Conservation (phyloP, 805 yeast genomes). For the Yarrowia sp. region DNA sequence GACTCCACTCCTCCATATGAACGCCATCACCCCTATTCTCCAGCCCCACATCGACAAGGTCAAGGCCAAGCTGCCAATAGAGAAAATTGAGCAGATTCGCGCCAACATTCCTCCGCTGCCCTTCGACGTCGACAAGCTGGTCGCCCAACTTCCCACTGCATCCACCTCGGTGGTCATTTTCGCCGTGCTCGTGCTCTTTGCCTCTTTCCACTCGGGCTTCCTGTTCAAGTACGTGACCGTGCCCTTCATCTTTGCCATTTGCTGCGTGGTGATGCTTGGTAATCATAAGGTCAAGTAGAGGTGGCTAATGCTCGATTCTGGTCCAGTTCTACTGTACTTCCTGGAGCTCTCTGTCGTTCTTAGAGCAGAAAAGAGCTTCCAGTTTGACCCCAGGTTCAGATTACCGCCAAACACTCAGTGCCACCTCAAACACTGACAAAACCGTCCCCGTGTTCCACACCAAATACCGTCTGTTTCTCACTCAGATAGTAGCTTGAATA, state of each 20-base stretch:
- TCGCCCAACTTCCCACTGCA: conserved; percentile 15
- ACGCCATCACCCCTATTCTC: conserved; percentile 22
- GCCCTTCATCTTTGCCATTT: conserved; percentile 26
- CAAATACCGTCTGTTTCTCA: conserved; percentile 2
- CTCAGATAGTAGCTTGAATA: conserved; percentile 16
- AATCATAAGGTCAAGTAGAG: conserved; percentile 18
- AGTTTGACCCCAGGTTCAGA: too few relatives aligned
- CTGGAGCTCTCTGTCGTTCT: too few relatives aligned
- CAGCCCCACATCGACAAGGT: conserved; percentile 36
- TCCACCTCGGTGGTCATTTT: conserved; percentile 32
- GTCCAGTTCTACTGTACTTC: too few relatives aligned
- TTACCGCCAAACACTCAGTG: too few relatives aligned
- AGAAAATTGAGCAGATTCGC: conserved; percentile 28
- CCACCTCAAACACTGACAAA: neutral
- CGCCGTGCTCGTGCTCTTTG: conserved; percentile 17
- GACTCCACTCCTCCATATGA: neutral
- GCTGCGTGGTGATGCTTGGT: conserved; percentile 36
- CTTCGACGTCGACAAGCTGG: conserved; percentile 22
- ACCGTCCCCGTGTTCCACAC: neutral
- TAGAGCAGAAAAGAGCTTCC: too few relatives aligned
- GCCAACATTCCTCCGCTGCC: conserved; percentile 38
- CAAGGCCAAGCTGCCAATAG: conserved; percentile 37
- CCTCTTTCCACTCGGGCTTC: conserved; percentile 29
- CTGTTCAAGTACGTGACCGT: conserved; percentile 35
- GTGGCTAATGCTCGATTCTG: too few relatives aligned